Percentiles rank a stretch among this genome's conserved stretches.
These are phyloP conservation scores for Tuber aestivum DNA, from an alignment of 495 filamentous ascomycete species.

Conservation along the genomic window DNA sequence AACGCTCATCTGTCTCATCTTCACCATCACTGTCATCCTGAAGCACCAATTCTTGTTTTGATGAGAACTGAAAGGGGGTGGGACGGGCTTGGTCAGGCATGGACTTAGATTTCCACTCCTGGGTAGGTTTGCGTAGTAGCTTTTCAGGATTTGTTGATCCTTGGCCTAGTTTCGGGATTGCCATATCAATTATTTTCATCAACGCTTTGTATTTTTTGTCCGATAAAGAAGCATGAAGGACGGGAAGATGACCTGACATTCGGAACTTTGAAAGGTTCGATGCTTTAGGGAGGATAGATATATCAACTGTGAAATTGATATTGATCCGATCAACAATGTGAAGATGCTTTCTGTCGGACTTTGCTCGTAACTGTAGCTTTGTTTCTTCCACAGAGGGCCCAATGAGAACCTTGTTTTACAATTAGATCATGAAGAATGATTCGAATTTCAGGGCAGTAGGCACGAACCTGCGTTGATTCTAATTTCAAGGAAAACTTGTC, in stretches of 20 bases:
- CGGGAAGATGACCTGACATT: conserved; percentile 83
- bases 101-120: conserved; percentile 13
- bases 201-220: conserved; percentile 93
- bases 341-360: conserved; percentile 63
- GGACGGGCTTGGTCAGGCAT: conserved; percentile 45
- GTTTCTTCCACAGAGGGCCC: conserved; percentile 90
- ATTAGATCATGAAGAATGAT: conserved; percentile 8
- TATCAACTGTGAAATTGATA: conserved; percentile 85
- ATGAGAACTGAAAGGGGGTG: conserved; percentile 59
- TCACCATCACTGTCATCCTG: conserved; percentile 69
- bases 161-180: conserved; percentile 75
- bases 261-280: conserved; percentile 88
- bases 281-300: conserved; percentile 88
- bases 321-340: conserved; percentile 96
- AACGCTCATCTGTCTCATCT: conserved; percentile 59
- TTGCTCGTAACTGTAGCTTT: conserved; percentile 68
- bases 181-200: conserved; percentile 94
- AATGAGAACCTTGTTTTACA: conserved; percentile 59
- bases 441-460: not conserved
- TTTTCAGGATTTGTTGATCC: conserved; percentile 35
- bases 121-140: conserved; percentile 13
- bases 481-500: conserved; percentile 90
- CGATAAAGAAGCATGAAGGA: conserved; percentile 83
- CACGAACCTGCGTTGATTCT: conserved; percentile 68
- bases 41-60: conserved; percentile 65